Conservation (phyloP, 2,329 filamentous ascomycete species). For the Delphinella strobiligena region DNA sequence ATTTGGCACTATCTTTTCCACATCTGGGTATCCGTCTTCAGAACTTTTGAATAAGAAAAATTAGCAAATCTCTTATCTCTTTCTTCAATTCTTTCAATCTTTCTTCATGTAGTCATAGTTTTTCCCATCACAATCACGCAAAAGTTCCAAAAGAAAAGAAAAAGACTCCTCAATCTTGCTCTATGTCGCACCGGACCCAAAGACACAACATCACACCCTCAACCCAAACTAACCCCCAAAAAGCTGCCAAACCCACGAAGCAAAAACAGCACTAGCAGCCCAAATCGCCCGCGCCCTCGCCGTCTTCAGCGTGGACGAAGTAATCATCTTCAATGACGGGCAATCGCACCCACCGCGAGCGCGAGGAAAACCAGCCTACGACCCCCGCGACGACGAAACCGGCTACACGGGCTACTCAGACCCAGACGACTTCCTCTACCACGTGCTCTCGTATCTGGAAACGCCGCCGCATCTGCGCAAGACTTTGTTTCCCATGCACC, state of each 20-base stretch:
- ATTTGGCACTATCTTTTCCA: background rate
- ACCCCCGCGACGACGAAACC: conserved; percentile 27
- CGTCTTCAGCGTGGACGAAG: conserved; percentile 75
- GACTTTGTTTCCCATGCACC: conserved; percentile 63
- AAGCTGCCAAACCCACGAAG: conserved; percentile 61
- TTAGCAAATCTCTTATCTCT: too few species aligned
- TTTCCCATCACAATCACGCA: too few species aligned
- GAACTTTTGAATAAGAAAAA: too few species aligned
- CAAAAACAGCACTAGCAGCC: conserved; percentile 60
- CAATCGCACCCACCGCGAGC: conserved; percentile 20
- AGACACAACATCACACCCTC: too few species aligned
- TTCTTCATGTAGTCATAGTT: too few species aligned
- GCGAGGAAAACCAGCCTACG: conserved; percentile 20
- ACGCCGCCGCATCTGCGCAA: conserved; percentile 72
- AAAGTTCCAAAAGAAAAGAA: too few species aligned
- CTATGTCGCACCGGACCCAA: too few species aligned
- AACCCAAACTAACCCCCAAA: conserved; percentile 3
- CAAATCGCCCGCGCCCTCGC: conserved; percentile 70
- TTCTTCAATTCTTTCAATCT: too few species aligned
- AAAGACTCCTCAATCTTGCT: too few species aligned
- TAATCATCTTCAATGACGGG: conserved; percentile 72
- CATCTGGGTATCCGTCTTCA: too few species aligned
- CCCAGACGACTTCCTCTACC: conserved; percentile 67
- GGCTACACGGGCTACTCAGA: conserved; percentile 57
- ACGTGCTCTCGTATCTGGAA: conserved; percentile 71